A percentile compares a stretch with the other conserved stretches of the same genome.
Evolutionary conservation across 352 stramenopile genomes (phyloP).

Genomic region (Globisporangium emineosum): DNA sequence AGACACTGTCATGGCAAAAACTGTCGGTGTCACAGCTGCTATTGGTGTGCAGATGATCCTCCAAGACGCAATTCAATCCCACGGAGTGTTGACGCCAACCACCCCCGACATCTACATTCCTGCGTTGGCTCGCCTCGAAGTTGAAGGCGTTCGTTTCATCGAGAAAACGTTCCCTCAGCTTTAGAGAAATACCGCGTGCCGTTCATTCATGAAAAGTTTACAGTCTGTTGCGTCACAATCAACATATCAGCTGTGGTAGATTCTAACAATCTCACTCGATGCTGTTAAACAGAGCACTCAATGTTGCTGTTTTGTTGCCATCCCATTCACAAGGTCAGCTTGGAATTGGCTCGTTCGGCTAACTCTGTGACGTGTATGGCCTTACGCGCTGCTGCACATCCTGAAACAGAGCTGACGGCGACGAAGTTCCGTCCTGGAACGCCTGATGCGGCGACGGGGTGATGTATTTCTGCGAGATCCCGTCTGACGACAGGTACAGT

Average conservation of each 20-base stretch:
- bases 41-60: slow-evolving; percentile 94
- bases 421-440: slow-evolving; percentile 11
- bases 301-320: background rate
- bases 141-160: slow-evolving; percentile 84
- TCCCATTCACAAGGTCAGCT: background rate
- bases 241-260: background rate
- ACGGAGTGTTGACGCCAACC: slow-evolving; percentile 88
- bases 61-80: slow-evolving; percentile 75
- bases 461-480: slow-evolving; percentile 71
- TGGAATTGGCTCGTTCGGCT: background rate
- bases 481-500: slow-evolving; percentile 71
- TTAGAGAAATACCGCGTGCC: slow-evolving; percentile 6
- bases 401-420: slow-evolving; percentile 9
- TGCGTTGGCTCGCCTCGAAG: slow-evolving; percentile 78
- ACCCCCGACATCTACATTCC: slow-evolving; percentile 89
- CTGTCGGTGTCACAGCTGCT: slow-evolving; percentile 92
- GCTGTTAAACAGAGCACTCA: background rate
- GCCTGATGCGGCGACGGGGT: slow-evolving; percentile 29
- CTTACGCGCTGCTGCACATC: slow-evolving; percentile 15
- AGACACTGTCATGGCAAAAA: slow-evolving; percentile 95
- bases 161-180: slow-evolving; percentile 68
- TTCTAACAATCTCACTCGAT: background rate
- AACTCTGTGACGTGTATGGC: slow-evolving; percentile 18
- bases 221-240: slow-evolving; percentile 1
- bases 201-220: background rate